Conservation (phyloP, 192 early-diverging fungal genomes). For the Dimargaris cristalligena region DNA sequence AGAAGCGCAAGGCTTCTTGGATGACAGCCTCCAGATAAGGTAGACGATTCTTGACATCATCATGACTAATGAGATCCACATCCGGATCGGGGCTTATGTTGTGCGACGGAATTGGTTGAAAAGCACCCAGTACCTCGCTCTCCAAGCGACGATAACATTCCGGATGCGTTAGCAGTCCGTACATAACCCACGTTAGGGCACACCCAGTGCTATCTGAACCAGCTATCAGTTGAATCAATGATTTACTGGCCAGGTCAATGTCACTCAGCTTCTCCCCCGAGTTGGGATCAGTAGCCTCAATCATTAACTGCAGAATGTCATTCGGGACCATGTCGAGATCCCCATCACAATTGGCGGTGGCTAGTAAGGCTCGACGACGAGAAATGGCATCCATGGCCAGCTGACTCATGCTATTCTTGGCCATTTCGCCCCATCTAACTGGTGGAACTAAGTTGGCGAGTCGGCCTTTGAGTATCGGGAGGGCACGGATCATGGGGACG, state of each 20-base stretch:
- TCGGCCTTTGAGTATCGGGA: slow-evolving; percentile 12
- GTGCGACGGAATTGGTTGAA: slow-evolving; percentile 11
- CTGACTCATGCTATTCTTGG: slow-evolving; percentile 11
- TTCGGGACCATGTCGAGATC: slow-evolving; percentile 23
- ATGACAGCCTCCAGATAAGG: slow-evolving; percentile 27
- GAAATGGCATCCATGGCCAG: slow-evolving; percentile 9
- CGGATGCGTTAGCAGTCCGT: slow-evolving; percentile 20
- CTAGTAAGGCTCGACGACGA: not conserved
- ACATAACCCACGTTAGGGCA: slow-evolving; percentile 21
- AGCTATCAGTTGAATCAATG: slow-evolving; percentile 15
- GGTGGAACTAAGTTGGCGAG: slow-evolving; percentile 10
- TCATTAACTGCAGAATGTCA: slow-evolving; percentile 22
- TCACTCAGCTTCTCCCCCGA: slow-evolving; percentile 19
- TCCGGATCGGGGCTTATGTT: slow-evolving; percentile 14
- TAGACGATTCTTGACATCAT: slow-evolving; percentile 16
- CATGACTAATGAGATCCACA: slow-evolving; percentile 13
- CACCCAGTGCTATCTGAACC: slow-evolving; percentile 23
- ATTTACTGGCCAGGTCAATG: slow-evolving; percentile 17
- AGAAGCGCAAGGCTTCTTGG: slow-evolving; percentile 23
- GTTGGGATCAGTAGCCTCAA: slow-evolving; percentile 24
- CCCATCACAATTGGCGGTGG: not conserved
- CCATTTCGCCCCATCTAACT: slow-evolving; percentile 15
- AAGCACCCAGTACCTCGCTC: slow-evolving; percentile 16
- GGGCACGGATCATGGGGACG: not conserved
- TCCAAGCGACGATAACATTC: slow-evolving; percentile 12